Evolutionary conservation across 2,329 filamentous ascomycete species (phyloP).

Genomic region (Phaeosphaeriaceae sp.): DNA sequence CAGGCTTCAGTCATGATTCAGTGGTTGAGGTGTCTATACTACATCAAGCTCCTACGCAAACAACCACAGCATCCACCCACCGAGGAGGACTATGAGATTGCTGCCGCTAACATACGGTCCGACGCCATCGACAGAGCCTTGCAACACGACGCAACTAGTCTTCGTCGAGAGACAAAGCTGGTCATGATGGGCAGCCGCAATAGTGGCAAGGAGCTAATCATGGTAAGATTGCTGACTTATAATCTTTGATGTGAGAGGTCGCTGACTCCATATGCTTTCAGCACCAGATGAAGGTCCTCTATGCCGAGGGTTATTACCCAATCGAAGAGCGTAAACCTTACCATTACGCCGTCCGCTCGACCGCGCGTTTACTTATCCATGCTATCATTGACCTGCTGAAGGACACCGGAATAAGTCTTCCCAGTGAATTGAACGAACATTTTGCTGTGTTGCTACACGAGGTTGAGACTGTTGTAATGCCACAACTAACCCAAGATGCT

Average conservation of each 20-base stretch:
- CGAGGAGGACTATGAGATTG: slow-evolving; percentile 40
- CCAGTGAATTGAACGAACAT: slow-evolving; percentile 31
- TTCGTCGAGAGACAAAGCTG: slow-evolving; percentile 44
- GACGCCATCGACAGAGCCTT: slow-evolving; percentile 45
- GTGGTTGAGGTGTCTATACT: slow-evolving; percentile 40
- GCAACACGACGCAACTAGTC: slow-evolving; percentile 40
- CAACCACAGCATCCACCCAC: slow-evolving; percentile 27
- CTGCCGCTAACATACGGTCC: slow-evolving; percentile 41
- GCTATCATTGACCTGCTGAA: slow-evolving; percentile 46
- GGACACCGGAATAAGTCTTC: slow-evolving; percentile 42
- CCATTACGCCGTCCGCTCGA: slow-evolving; percentile 36
- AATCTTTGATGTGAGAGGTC: neutral
- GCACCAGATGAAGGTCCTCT: slow-evolving; percentile 45
- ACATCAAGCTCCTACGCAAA: slow-evolving; percentile 32
- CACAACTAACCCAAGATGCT: slow-evolving; percentile 32
- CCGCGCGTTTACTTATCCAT: slow-evolving; percentile 38
- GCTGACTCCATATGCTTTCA: neutral
- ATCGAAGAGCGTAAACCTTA: slow-evolving; percentile 38
- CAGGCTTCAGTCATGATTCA: slow-evolving; percentile 43
- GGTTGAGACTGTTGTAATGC: slow-evolving; percentile 37
- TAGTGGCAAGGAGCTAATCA: slow-evolving; percentile 45
- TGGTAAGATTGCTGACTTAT: slow-evolving; percentile 10
- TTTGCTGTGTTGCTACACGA: slow-evolving; percentile 45
- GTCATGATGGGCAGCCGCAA: slow-evolving; percentile 37
- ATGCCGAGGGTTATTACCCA: slow-evolving; percentile 43